These are phyloP conservation scores for Peronospora farinosa DNA, from an alignment of 352 stramenopile genomes.

Conservation along the genomic window DNA sequence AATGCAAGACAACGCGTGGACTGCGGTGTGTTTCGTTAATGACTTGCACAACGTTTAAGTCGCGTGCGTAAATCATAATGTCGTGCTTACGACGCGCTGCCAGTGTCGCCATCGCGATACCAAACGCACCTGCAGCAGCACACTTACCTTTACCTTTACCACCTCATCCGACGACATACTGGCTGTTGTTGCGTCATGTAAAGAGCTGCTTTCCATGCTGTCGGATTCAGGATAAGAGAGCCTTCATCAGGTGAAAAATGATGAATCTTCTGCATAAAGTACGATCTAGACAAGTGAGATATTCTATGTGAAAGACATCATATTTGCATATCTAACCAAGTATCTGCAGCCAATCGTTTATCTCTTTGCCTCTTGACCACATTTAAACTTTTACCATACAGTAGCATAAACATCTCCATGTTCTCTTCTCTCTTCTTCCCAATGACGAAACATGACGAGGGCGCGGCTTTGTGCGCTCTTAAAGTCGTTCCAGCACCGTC, in stretches of 20 bases:
- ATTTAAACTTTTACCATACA: background rate
- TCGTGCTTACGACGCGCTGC: conserved; percentile 86
- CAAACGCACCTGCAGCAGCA: conserved; percentile 94
- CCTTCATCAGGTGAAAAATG: background rate
- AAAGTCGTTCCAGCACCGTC: conserved; percentile 49
- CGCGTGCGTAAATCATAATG: conserved; percentile 89
- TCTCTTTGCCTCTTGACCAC: background rate
- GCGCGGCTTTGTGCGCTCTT: background rate
- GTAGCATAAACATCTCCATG: background rate
- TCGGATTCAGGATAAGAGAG: background rate
- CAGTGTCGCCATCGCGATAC: conserved; percentile 92
- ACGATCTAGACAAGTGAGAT: too few relatives aligned
- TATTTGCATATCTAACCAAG: background rate
- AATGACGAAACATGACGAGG: conserved; percentile 32
- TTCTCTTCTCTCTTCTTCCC: conserved; percentile 24
- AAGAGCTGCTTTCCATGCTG: conserved; percentile 23
- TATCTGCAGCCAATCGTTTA: background rate
- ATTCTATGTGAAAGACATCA: too few relatives aligned
- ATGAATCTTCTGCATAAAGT: too few relatives aligned
- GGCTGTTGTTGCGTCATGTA: conserved; percentile 48
- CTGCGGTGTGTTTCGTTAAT: conserved; percentile 91
- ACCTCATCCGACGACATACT: conserved; percentile 65
- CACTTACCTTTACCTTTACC: conserved; percentile 80
- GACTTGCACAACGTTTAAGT: conserved; percentile 59
- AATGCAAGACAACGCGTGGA: conserved; percentile 87